Evolutionary conservation across 2,329 filamentous ascomycete genomes (phyloP).

Genomic region (Aspergillus calidoustus): DNA sequence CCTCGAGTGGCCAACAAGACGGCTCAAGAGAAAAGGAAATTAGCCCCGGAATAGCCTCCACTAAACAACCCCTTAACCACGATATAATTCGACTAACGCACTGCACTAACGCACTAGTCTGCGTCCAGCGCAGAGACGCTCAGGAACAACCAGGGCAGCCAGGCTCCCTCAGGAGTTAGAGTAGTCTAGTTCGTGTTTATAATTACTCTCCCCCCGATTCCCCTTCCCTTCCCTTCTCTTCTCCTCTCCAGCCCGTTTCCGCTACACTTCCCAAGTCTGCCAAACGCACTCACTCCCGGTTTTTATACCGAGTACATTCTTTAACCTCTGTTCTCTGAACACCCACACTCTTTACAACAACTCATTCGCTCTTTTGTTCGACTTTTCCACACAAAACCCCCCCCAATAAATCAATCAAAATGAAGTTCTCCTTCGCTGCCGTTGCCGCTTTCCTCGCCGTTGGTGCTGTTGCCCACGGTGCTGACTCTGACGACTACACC

Average conservation of each 20-base stretch:
- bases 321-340: conserved; percentile 25
- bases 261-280: conserved; percentile 24
- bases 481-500: conserved; percentile 39
- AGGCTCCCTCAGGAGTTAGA: neutral
- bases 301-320: conserved; percentile 45
- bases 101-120: conserved; percentile 7
- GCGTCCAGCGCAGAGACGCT: neutral
- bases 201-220: conserved; percentile 11
- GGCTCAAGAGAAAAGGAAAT: conserved; percentile 16
- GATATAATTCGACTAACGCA: conserved; percentile 8
- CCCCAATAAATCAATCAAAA: conserved; percentile 40
- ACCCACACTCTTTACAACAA: conserved; percentile 21
- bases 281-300: conserved; percentile 53
- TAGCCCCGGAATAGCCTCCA: conserved; percentile 9
- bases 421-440: conserved; percentile 55
- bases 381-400: neutral
- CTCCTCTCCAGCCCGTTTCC: conserved; percentile 23
- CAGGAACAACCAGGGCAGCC: neutral
- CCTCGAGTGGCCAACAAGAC: neutral
- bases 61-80: conserved; percentile 3
- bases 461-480: conserved; percentile 38
- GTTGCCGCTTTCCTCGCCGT: conserved; percentile 43
- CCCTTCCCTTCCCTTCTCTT: conserved; percentile 19
- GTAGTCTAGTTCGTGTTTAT: conserved; percentile 5
- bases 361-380: neutral